Percentiles rank a stretch among this genome's conserved stretches.
These are phyloP conservation scores for Saccharomyces hybrid DNA, from an alignment of 1,139 yeast species.

Conservation along the genomic window DNA sequence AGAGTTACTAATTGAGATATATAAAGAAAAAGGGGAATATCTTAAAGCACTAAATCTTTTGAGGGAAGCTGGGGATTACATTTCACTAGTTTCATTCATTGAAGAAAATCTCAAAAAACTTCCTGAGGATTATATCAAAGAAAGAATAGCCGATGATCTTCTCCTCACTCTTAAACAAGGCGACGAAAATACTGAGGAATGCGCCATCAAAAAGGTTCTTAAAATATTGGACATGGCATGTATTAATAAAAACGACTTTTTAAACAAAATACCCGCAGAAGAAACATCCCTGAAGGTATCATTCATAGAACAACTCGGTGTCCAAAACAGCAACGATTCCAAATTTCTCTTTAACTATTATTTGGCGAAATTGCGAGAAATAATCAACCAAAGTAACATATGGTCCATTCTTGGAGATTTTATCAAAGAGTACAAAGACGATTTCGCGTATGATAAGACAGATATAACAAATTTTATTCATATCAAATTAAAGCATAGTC, in stretches of 20 bases:
- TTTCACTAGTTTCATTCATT: slow-evolving; percentile 12
- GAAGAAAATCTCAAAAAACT: slow-evolving; percentile 10
- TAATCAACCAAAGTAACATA: slow-evolving; percentile 12
- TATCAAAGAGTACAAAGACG: slow-evolving; percentile 18
- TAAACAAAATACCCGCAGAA: slow-evolving; percentile 12
- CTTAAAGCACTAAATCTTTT: slow-evolving; percentile 12
- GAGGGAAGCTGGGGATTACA: slow-evolving; percentile 6
- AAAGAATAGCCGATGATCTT: slow-evolving; percentile 13
- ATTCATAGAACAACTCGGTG: slow-evolving; percentile 23
- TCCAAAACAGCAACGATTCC: slow-evolving; percentile 15
- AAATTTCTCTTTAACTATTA: slow-evolving; percentile 25
- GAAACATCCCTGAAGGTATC: slow-evolving; percentile 18
- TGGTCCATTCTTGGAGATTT: slow-evolving; percentile 13
- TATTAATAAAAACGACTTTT: slow-evolving; percentile 12
- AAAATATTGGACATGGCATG: slow-evolving; percentile 10
- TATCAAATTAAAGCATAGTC: slow-evolving; percentile 14
- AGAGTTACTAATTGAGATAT: slow-evolving; percentile 15
- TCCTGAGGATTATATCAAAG: slow-evolving; percentile 10
- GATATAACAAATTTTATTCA: slow-evolving; percentile 15
- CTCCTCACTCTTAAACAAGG: slow-evolving; percentile 8
- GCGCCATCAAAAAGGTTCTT: slow-evolving; percentile 5
- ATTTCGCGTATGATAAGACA: slow-evolving; percentile 23
- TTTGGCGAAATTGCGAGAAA: slow-evolving; percentile 17
- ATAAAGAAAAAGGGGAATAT: slow-evolving; percentile 11
- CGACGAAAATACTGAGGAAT: slow-evolving; percentile 2